A percentile compares a stretch with the other conserved stretches of the same genome.
These are phyloP conservation scores for Fraxinus velutina DNA, from an alignment of 305 asterid species.

Conservation along the genomic window DNA sequence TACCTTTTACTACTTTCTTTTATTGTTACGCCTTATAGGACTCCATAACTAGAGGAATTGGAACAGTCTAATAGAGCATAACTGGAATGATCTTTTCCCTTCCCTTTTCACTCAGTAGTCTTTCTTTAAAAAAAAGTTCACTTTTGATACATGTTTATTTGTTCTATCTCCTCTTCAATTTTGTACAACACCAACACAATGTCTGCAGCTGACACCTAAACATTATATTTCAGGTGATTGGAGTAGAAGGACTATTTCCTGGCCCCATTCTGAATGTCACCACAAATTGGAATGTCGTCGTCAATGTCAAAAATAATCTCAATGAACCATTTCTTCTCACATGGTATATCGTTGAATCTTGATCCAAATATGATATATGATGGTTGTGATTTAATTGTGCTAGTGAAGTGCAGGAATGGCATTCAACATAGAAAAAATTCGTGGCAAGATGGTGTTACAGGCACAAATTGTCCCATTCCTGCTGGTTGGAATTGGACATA, in stretches of 20 bases:
- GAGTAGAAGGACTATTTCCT: conserved; percentile 76
- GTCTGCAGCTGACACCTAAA: conserved; percentile 18
- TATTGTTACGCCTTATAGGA: background rate
- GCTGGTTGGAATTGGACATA: conserved; percentile 97
- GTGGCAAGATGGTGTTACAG: conserved; percentile 88
- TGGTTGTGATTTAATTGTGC: conserved; percentile 28
- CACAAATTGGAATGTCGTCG: conserved; percentile 86
- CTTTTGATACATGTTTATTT: background rate
- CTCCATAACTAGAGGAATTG: background rate
- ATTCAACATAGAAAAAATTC: conserved; percentile 79
- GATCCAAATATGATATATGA: conserved; percentile 11
- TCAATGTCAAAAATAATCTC: conserved; percentile 76
- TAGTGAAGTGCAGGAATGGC: conserved; percentile 71
- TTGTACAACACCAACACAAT: background rate
- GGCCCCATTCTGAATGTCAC: conserved; percentile 87
- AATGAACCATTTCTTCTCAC: conserved; percentile 86
- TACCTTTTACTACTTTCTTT: background rate
- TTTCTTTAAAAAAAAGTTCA: background rate
- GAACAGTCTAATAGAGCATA: background rate
- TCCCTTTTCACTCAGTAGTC: background rate
- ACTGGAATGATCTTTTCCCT: background rate
- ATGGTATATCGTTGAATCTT: conserved; percentile 47
- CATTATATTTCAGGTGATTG: conserved; percentile 62
- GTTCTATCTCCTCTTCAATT: background rate
- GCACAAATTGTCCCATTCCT: conserved; percentile 89